Evolutionary conservation across 164 flowering plant genomes (phyloP).

Genomic region (Vitis rupestris): DNA sequence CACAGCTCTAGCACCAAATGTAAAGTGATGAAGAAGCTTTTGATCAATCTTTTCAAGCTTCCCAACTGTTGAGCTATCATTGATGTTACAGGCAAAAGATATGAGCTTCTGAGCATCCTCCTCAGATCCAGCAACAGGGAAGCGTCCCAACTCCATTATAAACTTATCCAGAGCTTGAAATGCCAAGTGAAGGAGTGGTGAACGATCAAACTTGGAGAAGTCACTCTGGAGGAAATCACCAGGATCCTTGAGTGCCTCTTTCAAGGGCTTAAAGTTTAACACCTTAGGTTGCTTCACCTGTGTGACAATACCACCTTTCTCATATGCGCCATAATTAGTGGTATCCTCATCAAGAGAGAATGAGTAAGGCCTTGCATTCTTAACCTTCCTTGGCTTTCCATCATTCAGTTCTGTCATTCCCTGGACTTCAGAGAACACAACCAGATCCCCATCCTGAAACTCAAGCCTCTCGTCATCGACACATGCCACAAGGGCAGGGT

Average conservation of each 20-base stretch:
- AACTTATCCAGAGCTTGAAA: constrained; percentile 84
- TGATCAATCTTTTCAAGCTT: constrained; percentile 55
- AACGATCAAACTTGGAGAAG: constrained; percentile 81
- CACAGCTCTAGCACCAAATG: constrained; percentile 85
- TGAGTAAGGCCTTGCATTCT: constrained; percentile 70
- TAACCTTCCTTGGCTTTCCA: constrained; percentile 77
- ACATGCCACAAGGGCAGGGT: constrained; percentile 75
- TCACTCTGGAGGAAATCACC: constrained; percentile 86
- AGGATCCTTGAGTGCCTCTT: constrained; percentile 70
- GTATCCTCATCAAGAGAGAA: constrained; percentile 84
- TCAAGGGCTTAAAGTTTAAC: constrained; percentile 66
- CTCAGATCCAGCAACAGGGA: constrained; percentile 79
- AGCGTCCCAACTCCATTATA: constrained; percentile 50
- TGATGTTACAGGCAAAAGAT: constrained; percentile 40
- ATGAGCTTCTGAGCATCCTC: constrained; percentile 78
- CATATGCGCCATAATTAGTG: constrained; percentile 56
- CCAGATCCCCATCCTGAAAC: constrained; percentile 91
- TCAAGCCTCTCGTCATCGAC: constrained; percentile 88
- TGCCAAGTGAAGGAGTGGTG: constrained; percentile 78
- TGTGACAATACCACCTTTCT: constrained; percentile 84
- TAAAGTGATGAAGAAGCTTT: constrained; percentile 63
- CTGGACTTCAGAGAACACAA: constrained; percentile 79
- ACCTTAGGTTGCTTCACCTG: constrained; percentile 86
- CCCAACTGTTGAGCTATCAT: constrained; percentile 52
- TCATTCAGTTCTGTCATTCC: constrained; percentile 88